Base-by-base conservation (phyloP, 2,329 filamentous ascomycete species). In the Alternaria arborescens region DNA sequence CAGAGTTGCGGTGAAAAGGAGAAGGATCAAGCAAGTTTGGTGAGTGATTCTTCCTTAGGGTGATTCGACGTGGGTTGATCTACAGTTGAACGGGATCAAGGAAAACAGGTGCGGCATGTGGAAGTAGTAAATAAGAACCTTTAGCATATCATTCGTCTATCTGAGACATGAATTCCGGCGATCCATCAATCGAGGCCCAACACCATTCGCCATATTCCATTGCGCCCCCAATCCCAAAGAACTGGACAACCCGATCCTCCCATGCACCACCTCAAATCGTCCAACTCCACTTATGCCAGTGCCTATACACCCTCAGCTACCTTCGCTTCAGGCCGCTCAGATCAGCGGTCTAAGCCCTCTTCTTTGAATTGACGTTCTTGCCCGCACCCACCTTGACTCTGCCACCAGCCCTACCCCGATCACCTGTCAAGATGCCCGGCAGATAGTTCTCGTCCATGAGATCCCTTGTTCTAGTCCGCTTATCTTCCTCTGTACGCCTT, bases 401-500 rank as follows among this genome's bases (percentile, higher is more conserved):
- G 0, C 90, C 91, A 2, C 87, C 86, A 5, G 80, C 81, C 46
- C 86, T 86, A 8, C 82, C 85, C 67, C 94, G 84, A 71, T 94
- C 88, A 0, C 95, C 95, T 1, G 88, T 95, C 73, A 99, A 76
- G 48, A 99, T 91, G 34, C 88, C 85, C 0, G 95, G 95, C 65
- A 98, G 80, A 77, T 94, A 97, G 79, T 99, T 94, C 75, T 96
- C 90, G 75, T 98, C 94, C 94, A 98, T 96, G 58, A 97, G 81
- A 79, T 97, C 93, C 74, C 88, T 89, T 76, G 91, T 88, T 73
- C 89, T 89, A 54, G 82, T 83, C 70, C 90, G 87, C 70, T 85
- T 87, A 75, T 91, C 87, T 68, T 89, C 85, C 3, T 85, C 85
- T 16, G 86, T 77, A 54, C 89, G 89, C 65, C 86, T 83, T 42